phyloP scores from a whole-genome alignment of 2,329 filamentous ascomycete genomes.

The Rhinocladiella similis region DNA sequence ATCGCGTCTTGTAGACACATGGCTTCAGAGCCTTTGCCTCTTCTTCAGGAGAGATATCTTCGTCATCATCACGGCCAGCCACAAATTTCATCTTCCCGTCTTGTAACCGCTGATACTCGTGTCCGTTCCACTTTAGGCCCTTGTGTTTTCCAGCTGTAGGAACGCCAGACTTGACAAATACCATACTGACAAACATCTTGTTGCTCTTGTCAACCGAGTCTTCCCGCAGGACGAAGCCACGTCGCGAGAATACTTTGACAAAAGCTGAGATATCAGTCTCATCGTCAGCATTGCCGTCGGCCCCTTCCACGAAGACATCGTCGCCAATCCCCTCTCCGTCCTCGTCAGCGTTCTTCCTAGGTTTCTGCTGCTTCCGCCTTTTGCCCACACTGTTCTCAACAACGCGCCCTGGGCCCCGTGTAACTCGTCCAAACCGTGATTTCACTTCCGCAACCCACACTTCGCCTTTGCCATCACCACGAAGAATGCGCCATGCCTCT shows the following conservation, averaged over 20 bases:
- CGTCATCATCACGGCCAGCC: constrained; percentile 46
- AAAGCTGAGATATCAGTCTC: constrained; percentile 89
- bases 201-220: constrained; percentile 77
- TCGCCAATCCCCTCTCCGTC: constrained; percentile 49
- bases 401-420: constrained; percentile 39
- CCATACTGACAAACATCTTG: constrained; percentile 98
- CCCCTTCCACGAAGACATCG: constrained; percentile 52
- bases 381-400: constrained; percentile 72
- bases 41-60: constrained; percentile 57
- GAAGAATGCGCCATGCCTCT: constrained; percentile 87
- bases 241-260: constrained; percentile 73
- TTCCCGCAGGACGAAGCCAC: constrained; percentile 83
- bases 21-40: constrained; percentile 81
- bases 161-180: constrained; percentile 80
- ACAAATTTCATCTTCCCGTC: constrained; percentile 36
- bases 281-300: constrained; percentile 54
- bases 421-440: constrained; percentile 73
- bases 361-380: constrained; percentile 46
- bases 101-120: constrained; percentile 35
- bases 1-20: constrained; percentile 92
- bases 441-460: constrained; percentile 98
- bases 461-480: constrained; percentile 80
- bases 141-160: constrained; percentile 75
- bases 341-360: constrained; percentile 48
- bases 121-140: constrained; percentile 38